Evolutionary conservation across 805 yeast species (phyloP), one percentile per base, ranked within the genome.

Genomic region (Spathaspora hagerdaliae): DNA sequence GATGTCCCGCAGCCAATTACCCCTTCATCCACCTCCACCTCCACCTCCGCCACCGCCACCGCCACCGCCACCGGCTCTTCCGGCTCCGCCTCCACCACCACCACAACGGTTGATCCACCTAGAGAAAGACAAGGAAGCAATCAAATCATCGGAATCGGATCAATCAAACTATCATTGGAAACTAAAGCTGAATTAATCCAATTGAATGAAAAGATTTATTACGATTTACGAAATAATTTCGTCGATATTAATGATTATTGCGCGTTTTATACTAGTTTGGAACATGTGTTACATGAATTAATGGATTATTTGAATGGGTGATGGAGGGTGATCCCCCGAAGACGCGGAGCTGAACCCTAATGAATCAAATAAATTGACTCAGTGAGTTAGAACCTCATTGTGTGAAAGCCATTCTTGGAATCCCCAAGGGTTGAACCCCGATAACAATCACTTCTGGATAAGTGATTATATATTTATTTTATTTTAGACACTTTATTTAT

Each of bases 171-270:
- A 38, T 29, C 44, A 39, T 27, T 41, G 35, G 58, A 58, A 26
- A 27, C 45, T 47, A 52, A 55, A 38, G 45, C 55, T 2, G 75
- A 71, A 41, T 52, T 70, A 38, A 43, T 49, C 13, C 64, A 67
- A 38, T 58, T 70, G 51, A 65, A 59, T 41, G 68, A 66, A 33
- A 70, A 70, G 50, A 68, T 71, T 26, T 57, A 58, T 42, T 71
- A 68, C 44, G 75, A 70, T 43, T 65, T 71, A 46, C 56, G 68
- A 27, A 69, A 71, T 52, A 71, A 71, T 48, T 71, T 64, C 52
- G 74, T 71, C 19, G 74, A 71, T 53, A 61, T 69, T 36, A 70
- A 69, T 49, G 75, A 71, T 46, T 71, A 71, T 44, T 71, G 77
- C 61, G 65, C 73, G 4, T 70, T 71, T 48, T 71, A 69, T 48